These are phyloP conservation scores for Heimioporus retisporus DNA, from an alignment of 1,284 basidiomycete species.

Conservation along the genomic window DNA sequence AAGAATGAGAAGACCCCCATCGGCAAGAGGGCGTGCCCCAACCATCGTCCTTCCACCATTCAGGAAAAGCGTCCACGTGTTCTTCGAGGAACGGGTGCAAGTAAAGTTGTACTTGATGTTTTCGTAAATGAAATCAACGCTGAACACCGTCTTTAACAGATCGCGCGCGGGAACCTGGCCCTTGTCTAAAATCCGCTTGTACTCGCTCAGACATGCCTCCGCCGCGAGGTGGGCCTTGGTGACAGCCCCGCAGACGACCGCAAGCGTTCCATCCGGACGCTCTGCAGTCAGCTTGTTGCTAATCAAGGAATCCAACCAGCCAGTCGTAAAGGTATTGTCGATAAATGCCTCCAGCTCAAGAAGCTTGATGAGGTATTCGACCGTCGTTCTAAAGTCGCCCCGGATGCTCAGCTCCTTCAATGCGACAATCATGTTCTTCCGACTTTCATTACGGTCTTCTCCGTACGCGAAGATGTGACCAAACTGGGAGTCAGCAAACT, in stretches of 20 bases:
- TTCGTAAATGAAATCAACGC: conserved; percentile 99
- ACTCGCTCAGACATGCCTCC: conserved; percentile 93
- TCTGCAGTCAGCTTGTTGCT: conserved; percentile 98
- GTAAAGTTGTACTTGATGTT: conserved; percentile 97
- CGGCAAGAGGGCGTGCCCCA: conserved; percentile 91
- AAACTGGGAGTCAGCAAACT: conserved; percentile 99
- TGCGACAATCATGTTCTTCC: conserved; percentile 99
- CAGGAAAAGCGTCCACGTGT: conserved; percentile 94
- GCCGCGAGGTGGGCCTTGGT: conserved; percentile 95
- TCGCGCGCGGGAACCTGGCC: conserved; percentile 98
- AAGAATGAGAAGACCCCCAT: conserved; percentile 94
- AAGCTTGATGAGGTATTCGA: conserved; percentile 98
- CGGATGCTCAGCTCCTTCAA: conserved; percentile 99
- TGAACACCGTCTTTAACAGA: conserved; percentile 96
- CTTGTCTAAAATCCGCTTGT: conserved; percentile 97
- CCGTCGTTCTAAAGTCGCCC: conserved; percentile 98
- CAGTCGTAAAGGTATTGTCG: conserved; percentile 98
- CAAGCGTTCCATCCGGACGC: conserved; percentile 92
- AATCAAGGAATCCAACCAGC: conserved; percentile 98
- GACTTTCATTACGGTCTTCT: conserved; percentile 93
- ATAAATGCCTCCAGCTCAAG: conserved; percentile 98
- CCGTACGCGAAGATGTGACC: conserved; percentile 99
- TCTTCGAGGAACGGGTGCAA: conserved; percentile 90
- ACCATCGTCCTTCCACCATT: conserved; percentile 95
- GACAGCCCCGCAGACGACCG: conserved; percentile 98